phyloP scores from a whole-genome alignment of 2,329 filamentous ascomycete genomes.

The Hypoxylon sp. region DNA sequence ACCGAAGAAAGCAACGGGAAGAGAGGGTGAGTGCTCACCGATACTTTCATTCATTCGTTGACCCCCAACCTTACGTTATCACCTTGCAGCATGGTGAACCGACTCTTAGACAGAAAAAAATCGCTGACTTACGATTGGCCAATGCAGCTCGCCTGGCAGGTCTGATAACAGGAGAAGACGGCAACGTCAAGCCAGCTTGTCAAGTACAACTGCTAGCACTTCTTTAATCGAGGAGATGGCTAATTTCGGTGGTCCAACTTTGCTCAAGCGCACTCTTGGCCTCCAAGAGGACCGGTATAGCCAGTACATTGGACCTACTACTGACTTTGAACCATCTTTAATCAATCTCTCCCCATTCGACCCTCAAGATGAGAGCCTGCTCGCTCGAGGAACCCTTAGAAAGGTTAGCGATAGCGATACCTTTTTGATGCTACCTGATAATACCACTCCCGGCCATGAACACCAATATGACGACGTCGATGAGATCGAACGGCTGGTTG shows the following conservation, averaged over 20 bases:
- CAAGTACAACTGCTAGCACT: constrained; percentile 73
- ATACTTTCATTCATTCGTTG: constrained; percentile 46
- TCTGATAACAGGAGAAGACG: constrained; percentile 68
- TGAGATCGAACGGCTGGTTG: constrained; percentile 81
- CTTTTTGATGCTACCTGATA: constrained; percentile 84
- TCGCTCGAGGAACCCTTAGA: constrained; percentile 77
- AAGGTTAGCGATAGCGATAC: constrained; percentile 84
- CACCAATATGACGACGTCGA: constrained; percentile 78
- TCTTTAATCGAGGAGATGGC: constrained; percentile 79
- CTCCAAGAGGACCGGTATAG: constrained; percentile 84
- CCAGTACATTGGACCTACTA: constrained; percentile 86
- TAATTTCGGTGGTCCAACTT: constrained; percentile 75
- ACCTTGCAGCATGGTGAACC: constrained; percentile 47
- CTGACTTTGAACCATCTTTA: constrained; percentile 86
- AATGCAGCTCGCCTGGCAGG: constrained; percentile 69
- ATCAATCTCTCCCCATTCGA: constrained; percentile 86
- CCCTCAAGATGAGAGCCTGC: constrained; percentile 83
- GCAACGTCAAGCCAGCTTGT: constrained; percentile 70
- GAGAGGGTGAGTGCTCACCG: constrained; percentile 73
- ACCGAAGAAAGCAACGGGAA: constrained; percentile 74
- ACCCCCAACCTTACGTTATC: constrained; percentile 54
- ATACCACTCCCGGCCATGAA: constrained; percentile 78
- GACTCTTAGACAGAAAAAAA: constrained; percentile 45
- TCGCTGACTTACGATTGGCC: constrained; percentile 66
- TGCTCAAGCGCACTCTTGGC: constrained; percentile 79